These are phyloP conservation scores for Zasmidium cellare DNA, from an alignment of 2,329 filamentous ascomycete genomes.

Conservation along the genomic window DNA sequence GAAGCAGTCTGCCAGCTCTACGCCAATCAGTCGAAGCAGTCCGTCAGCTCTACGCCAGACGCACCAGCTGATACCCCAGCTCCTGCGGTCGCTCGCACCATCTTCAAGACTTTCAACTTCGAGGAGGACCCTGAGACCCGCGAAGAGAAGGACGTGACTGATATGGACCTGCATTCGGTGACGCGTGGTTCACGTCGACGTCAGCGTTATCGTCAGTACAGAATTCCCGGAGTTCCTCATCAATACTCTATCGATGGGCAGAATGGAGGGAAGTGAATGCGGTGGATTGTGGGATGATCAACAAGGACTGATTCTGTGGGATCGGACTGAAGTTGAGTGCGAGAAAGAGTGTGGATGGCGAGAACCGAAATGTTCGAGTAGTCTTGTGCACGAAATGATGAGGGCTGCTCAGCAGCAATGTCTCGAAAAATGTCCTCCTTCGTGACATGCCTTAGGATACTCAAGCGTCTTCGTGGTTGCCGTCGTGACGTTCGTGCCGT, in stretches of 20 bases:
- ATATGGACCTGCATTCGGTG: neutral
- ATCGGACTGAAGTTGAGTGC: too few species aligned
- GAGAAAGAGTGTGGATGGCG: too few species aligned
- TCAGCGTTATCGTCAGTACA: neutral
- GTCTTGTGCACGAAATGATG: too few species aligned
- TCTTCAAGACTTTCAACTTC: neutral
- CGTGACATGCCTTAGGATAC: neutral
- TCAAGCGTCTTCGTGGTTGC: neutral
- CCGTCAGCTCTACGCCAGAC: neutral
- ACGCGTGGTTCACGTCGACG: neutral
- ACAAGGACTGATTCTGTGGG: too few species aligned
- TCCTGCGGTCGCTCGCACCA: too few species aligned
- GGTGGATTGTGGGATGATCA: too few species aligned
- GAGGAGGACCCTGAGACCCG: neutral
- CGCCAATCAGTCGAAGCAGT: neutral
- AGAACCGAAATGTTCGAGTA: too few species aligned
- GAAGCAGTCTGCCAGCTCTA: neutral
- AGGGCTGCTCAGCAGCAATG: too few species aligned
- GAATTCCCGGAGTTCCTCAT: too few species aligned
- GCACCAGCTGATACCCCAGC: neutral
- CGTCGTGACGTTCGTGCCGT: neutral
- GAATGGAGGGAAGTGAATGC: too few species aligned
- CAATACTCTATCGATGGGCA: too few species aligned
- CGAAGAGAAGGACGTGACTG: neutral
- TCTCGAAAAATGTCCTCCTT: too few species aligned